Base-by-base conservation (phyloP, 805 yeast genomes). In the Candida pseudoglaebosa region DNA sequence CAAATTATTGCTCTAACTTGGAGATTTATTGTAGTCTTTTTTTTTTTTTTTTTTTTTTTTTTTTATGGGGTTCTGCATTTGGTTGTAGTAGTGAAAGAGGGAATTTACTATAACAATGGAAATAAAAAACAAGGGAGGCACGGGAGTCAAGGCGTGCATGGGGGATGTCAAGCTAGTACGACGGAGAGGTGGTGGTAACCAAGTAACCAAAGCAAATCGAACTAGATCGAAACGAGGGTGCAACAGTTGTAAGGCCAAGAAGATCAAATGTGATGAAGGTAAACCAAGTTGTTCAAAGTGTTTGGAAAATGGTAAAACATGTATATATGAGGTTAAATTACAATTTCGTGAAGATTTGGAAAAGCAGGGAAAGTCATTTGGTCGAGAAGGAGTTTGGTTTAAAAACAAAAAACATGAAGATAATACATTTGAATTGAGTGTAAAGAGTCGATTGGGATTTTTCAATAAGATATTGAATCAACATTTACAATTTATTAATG, bases 331-430 rank as follows among this genome's bases (percentile, higher is more conserved):
- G 12, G 28, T 56, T 16, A 37, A 40, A 6, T 45, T 56, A n/a
- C 54, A 52, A 32, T 57, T 56, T 36, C 41, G 53, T 21, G 61
- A 57, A 32, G 62, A 57, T 38, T 45, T 52, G 31, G 59, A 54
- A 28, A 37, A 39, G 3, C 44, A 41, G 34, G 62, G 62, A 12
- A 49, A 50, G 16, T 36, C 42, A 13, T 57, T 57, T 37, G 62
- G 62, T 2, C 37, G 62, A 18, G 61, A 57, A 41, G 61, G 62
- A 4, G 54, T 55, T 1, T 52, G 59, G 59, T 41, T 45, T 5
- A 56, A 53, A 14, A 32, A 43, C 6, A 39, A 38, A 14, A 28
- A 29, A 26, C 21, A 14, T 21, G 37, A 32, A 19, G 20, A 24
- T 14, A 39, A 38, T 16, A 21, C 46, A 3, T 39, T 41, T 1